Evolutionary conservation across 2,329 filamentous ascomycete genomes (phyloP), one percentile per base, ranked within the genome.

Genomic region (Aspergillus sergii): DNA sequence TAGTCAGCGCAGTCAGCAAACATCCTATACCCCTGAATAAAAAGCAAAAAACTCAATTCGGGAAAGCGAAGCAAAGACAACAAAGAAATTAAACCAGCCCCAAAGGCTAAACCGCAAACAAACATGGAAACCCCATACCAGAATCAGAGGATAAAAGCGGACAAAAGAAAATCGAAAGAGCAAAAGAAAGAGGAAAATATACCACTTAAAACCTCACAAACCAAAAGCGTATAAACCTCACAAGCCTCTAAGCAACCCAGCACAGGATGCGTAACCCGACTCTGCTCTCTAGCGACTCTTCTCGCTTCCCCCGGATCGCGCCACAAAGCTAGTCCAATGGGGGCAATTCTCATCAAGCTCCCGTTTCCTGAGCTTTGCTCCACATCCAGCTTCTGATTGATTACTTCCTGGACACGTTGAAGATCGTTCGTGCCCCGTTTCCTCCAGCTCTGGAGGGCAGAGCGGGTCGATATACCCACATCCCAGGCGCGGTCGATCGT

Each of bases 331-430:
- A 81, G 67, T 1, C 74, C 75, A 11, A 81, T 68, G 0, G 80
- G 78, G 0, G 77, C 69, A 32, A 79, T 75, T 8, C 80, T 72
- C 80, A 82, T 82, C 51, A 82, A 68, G 57, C 75, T 78, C 14
- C 80, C 80, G 59, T 82, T 82, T 0, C 80, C 80, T 48, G 65
- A 70, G 10, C 23, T 30, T 10, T 64, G 58, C 26, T 74, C 66
- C 4, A 39, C 16, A 12, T 67, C 63, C 4, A 76, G 62, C 8
- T 39, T 30, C 1, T 39, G 30, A 26, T 65, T 65, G 32, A 74
- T 65, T 8, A 58, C 61, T 10, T 19, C n/a, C 62, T 74, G 73
- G 1, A 65, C 67, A 9, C 53, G 14, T 6, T 60, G 55, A 2
- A 63, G 14, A 45, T 68, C 30, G 0, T 57, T 36, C 1, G 57